Conservation (phyloP, 164 flowering plant genomes). For the Amborella trichopoda region DNA sequence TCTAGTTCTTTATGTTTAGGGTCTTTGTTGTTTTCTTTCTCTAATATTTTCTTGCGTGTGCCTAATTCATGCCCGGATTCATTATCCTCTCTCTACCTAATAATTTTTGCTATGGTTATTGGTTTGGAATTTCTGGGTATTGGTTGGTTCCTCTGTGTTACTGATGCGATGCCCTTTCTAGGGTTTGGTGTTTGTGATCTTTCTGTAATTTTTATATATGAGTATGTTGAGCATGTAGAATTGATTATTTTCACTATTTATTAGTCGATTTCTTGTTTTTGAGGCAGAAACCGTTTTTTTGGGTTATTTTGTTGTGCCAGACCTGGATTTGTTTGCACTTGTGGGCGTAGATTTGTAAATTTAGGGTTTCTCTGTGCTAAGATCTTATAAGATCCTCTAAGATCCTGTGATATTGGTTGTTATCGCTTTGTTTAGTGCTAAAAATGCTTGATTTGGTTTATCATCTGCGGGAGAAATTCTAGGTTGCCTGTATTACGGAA, state of each 20-base stretch:
- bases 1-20: no score
- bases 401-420: no score
- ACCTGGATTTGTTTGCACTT: not conserved
- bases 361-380: no score
- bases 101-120: not conserved
- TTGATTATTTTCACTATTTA: not conserved
- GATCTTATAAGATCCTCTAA: no score
- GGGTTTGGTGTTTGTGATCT: not conserved
- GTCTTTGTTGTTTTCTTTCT: no score
- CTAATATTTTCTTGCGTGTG: not conserved
- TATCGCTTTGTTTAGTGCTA: no score
- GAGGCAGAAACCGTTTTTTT: not conserved
- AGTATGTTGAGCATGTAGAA: not conserved
- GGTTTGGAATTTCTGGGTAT: not conserved
- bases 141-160: not conserved
- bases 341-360: not conserved
- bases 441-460: no score
- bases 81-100: not conserved
- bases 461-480: no score
- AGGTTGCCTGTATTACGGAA: no score
- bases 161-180: not conserved
- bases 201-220: not conserved
- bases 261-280: not conserved
- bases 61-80: slow-evolving; percentile 1
- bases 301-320: no score